Conservation (phyloP, 2,329 filamentous ascomycete genomes). For the Fusarium piperis region DNA sequence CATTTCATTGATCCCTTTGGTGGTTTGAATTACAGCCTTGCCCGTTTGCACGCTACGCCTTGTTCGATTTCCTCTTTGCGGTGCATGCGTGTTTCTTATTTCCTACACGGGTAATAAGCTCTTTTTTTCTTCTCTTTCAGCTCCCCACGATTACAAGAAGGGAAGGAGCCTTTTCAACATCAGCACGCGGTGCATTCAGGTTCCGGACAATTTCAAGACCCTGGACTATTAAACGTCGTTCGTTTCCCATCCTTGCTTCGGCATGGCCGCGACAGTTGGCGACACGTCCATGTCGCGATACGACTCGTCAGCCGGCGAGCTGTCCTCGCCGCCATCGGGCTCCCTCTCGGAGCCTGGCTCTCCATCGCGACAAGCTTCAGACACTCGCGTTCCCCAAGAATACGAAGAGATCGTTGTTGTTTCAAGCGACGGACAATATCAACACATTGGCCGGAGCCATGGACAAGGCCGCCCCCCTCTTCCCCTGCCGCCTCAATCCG, state of each 20-base stretch:
- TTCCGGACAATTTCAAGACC: constrained; percentile 9
- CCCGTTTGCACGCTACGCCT: constrained; percentile 20
- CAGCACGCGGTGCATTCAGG: background rate
- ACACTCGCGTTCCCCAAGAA: constrained; percentile 43
- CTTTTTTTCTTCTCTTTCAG: background rate
- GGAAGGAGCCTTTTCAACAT: constrained; percentile 7
- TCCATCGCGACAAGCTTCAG: constrained; percentile 50
- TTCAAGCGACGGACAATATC: constrained; percentile 41
- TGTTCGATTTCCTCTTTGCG: constrained; percentile 23
- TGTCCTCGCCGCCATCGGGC: constrained; percentile 63
- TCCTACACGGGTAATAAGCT: background rate
- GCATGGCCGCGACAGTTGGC: constrained; percentile 44
- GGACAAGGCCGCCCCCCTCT: constrained; percentile 32
- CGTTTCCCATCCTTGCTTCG: constrained; percentile 14
- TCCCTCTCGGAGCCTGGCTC: constrained; percentile 61
- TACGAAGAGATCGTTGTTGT: constrained; percentile 63
- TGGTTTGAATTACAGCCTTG: constrained; percentile 36
- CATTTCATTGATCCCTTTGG: constrained; percentile 12
- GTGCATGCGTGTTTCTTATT: constrained; percentile 7
- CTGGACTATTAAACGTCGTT: constrained; percentile 5
- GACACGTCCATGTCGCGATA: constrained; percentile 52
- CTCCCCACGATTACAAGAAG: background rate
- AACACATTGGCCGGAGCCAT: constrained; percentile 32
- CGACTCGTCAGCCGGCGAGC: constrained; percentile 59
- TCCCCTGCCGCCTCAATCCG: constrained; percentile 35